Base-by-base conservation (phyloP, 345 rosid genomes). In the Hypericum perforatum region DNA sequence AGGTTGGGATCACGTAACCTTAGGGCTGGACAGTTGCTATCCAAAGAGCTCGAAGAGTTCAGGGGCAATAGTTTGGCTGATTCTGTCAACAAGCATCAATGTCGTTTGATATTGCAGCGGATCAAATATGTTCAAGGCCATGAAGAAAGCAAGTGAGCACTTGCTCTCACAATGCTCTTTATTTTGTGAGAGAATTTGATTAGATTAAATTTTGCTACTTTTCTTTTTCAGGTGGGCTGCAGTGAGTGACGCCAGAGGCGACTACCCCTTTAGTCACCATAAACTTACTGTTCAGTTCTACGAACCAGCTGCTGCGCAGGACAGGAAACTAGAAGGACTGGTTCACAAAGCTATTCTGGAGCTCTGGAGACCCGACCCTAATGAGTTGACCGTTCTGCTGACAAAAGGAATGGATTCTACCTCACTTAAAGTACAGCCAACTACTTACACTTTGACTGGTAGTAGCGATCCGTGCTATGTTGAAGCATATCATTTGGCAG, bases 251-350 rank as follows among this genome's bases (percentile, higher is more conserved):
- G 90, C 98, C 54, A 78, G 95, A 73, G 98, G 98, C 66, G 98
- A 92, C 73, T 92, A 92, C 72, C 98, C 98, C 29, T 92, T 85
- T 60, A 92, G 95, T 77, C 98, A 92, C 76, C 96, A 92, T 71
- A 88, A 92, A 70, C 84, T 88, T 49, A 92, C 98, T 44, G 95
- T 92, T 66, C 96, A 88, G 79, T 92, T 92, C 74, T 92, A 92
- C 54, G 98, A 88, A 67, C 83, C 96, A 41, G 78, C 96, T 67
- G 96, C 95, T 48, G 96, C 98, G 42, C 98, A 92, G 77, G 98
- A 92, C 68, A 82, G 98, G 63, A 92, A 83, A 76, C 63, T 88
- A 74, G 98, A 92, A 77, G 90, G 88, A 41, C 66, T 88, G 65
- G 92, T 92, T 74, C 98, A 92, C 75, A 83, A 80, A 69, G 98